Evolutionary conservation across 164 flowering plant species (phyloP), one percentile per base, ranked within the genome.

Genomic region (Dillenia turbinata): DNA sequence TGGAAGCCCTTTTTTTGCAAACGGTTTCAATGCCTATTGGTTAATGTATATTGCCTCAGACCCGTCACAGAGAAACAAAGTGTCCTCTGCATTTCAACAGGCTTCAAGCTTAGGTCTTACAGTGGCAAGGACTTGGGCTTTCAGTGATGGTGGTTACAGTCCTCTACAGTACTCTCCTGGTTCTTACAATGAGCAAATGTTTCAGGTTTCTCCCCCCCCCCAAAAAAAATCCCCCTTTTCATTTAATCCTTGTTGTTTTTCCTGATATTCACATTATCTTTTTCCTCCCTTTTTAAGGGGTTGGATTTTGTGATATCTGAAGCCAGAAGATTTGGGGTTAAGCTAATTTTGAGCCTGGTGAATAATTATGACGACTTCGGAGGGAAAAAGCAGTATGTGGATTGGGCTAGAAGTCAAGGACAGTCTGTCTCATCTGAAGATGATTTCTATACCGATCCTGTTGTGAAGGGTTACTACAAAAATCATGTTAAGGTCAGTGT

Each of bases 11-110:
- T 91, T 72, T 54, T 84, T 79, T 67, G 82, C 79, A 16, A 84
- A 92, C 71, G 97, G 97, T 53, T 92, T 92, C 75, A 92, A 92
- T 73, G 90, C 97, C 9, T 89, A 92, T 63, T 92, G 97, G 97
- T 61, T 92, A 44, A 89, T 92, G 94, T 72, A 59, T 55, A 16
- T 78, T 13, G 96, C 79, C 12, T 74, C 92, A 17, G 81, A 85
- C 49, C 83, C 89, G 26, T 78, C 89, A 33, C 79, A 74, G 71
- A 79, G 85, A 68, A 15, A 57, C 70, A 85, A 83, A 68, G 78
- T 87, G 12, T 58, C 94, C 0, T 49, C 81, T 53, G 87, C 80
- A 2, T 86, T 92, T 66, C 73, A 79, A 66, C 69, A 87, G 60
- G 94, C 96, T 62, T 55, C 75, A 2, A 59, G 52, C 13, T 73